Evolutionary conservation across 2,329 filamentous ascomycete species (phyloP).

Genomic region (Corynespora cassiicola): DNA sequence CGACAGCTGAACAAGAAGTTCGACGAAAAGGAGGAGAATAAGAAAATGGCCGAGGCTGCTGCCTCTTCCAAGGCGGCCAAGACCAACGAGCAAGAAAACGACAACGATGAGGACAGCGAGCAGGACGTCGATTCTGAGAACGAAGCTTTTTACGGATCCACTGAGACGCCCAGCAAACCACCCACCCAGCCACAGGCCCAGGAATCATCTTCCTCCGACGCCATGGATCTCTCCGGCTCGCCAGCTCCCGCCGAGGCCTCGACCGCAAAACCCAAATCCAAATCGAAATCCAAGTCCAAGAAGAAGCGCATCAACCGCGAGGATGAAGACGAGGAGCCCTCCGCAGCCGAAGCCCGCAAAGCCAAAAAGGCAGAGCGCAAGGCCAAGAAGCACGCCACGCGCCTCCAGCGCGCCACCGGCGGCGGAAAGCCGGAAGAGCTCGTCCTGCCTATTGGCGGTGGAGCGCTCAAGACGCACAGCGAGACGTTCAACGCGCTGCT

Average conservation of each 20-base stretch:
- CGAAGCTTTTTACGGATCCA: conserved; percentile 19
- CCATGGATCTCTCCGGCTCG: conserved; percentile 11
- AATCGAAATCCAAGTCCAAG: too few relatives aligned
- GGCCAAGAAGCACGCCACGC: not conserved
- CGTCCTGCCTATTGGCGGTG: conserved; percentile 16
- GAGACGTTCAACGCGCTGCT: conserved; percentile 32
- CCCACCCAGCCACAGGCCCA: conserved; percentile 1
- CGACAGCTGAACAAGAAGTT: conserved; percentile 34
- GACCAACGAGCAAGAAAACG: too few relatives aligned
- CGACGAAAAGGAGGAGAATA: conserved; percentile 30
- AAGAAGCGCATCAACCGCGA: not conserved
- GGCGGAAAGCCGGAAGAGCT: conserved; percentile 9
- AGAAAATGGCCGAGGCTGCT: conserved; percentile 15
- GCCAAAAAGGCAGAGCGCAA: not conserved
- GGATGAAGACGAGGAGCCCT: not conserved
- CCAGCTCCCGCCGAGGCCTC: too few relatives aligned
- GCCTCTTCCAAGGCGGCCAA: conserved; percentile 20
- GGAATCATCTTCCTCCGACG: conserved; percentile 12
- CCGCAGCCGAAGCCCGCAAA: conserved; percentile 1
- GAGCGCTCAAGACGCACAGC: conserved; percentile 27
- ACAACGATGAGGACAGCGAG: conserved; percentile 4
- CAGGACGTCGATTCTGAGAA: conserved; percentile 20
- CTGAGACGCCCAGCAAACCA: conserved; percentile 6
- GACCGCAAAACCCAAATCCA: too few relatives aligned
- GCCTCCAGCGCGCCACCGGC: not conserved